Evolutionary conservation across 305 asterid species (phyloP).

Genomic region (Rubia peregrina): DNA sequence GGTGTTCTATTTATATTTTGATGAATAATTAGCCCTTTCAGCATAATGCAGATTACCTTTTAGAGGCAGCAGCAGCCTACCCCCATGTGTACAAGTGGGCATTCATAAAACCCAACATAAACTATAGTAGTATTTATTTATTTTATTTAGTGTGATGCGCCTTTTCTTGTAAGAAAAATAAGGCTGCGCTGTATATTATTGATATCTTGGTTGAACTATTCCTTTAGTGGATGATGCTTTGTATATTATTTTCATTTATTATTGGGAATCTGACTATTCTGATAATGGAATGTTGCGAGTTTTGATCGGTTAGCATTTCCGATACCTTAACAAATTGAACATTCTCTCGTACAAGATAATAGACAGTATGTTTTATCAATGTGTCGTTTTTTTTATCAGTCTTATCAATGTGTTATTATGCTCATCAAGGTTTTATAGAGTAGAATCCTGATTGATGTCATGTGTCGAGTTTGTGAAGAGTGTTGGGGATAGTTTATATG

Average conservation of each 20-base stretch:
- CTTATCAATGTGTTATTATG: too few relatives aligned
- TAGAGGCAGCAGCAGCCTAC: background rate
- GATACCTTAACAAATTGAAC: background rate
- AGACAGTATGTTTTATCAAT: too few relatives aligned
- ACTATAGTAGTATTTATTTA: constrained; percentile 6
- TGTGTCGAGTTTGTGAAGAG: background rate
- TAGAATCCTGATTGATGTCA: background rate
- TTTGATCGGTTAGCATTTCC: background rate
- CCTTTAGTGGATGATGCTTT: background rate
- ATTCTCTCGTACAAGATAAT: background rate
- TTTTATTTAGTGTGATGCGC: constrained; percentile 5
- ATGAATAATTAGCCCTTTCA: constrained; percentile 9
- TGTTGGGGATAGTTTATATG: too few relatives aligned
- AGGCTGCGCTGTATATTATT: background rate
- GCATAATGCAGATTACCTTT: background rate
- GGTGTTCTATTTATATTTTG: background rate
- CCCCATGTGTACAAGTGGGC: constrained; percentile 9
- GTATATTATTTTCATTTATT: background rate
- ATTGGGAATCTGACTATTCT: background rate
- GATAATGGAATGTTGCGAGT: background rate
- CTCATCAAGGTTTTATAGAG: background rate
- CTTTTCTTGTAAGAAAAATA: constrained; percentile 10
- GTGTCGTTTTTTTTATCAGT: too few relatives aligned
- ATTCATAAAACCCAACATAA: background rate
- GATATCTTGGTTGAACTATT: background rate